A percentile compares a stretch with the other conserved stretches of the same genome.
phyloP scores from a whole-genome alignment of 2,329 filamentous ascomycete species.

The Scedosporium aurantiacum region DNA sequence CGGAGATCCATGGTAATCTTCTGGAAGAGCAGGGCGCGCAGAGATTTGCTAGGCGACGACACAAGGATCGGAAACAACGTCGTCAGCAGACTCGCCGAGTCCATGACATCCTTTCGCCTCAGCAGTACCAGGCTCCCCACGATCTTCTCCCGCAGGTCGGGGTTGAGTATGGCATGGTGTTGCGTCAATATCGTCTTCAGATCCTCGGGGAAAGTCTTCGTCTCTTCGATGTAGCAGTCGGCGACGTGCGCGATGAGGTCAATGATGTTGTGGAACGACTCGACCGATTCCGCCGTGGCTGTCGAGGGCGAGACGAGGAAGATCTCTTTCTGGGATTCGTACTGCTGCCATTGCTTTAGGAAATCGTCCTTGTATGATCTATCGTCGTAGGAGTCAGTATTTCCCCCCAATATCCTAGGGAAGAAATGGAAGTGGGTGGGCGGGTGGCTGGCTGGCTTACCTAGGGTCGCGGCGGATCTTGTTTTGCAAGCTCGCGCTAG shows the following conservation, averaged over 20 bases:
- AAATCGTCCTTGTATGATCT: constrained; percentile 89
- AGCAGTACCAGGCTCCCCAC: constrained; percentile 82
- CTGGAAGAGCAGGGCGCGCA: constrained; percentile 70
- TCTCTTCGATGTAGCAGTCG: constrained; percentile 81
- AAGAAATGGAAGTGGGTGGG: background rate
- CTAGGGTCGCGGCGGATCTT: constrained; percentile 81
- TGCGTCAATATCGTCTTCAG: constrained; percentile 69
- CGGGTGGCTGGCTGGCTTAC: constrained; percentile 28
- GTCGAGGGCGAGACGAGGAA: constrained; percentile 76
- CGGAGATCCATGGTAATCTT: constrained; percentile 90
- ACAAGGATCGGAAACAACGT: constrained; percentile 92
- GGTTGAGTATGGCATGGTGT: constrained; percentile 73
- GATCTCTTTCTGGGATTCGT: constrained; percentile 81
- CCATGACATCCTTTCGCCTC: constrained; percentile 82
- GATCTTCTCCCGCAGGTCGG: constrained; percentile 85
- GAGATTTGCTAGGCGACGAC: constrained; percentile 80
- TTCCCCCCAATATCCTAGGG: background rate
- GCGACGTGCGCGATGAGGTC: constrained; percentile 90
- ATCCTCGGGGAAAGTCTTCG: constrained; percentile 65
- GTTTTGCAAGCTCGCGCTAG: constrained; percentile 74
- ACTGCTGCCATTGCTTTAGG: constrained; percentile 77
- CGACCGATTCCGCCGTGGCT: constrained; percentile 64
- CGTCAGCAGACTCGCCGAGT: constrained; percentile 72
- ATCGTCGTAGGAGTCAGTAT: constrained; percentile 8
- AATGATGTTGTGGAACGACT: constrained; percentile 81